Conservation (phyloP, 1,284 basidiomycete genomes). For the Lentinula novae-zelandiae region DNA sequence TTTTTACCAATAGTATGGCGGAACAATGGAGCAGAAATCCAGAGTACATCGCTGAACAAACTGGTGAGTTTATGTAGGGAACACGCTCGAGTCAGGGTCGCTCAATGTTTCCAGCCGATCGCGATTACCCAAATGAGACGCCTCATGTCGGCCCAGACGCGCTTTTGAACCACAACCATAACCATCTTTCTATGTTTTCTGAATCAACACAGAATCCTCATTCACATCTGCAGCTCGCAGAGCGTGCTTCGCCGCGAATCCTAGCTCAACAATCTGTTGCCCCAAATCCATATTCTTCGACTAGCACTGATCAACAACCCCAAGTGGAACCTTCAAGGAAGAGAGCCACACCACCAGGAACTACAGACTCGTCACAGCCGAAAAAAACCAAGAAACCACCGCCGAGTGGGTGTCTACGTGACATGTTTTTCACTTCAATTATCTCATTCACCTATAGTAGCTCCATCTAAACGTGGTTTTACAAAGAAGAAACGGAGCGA, state of each 20-base stretch:
- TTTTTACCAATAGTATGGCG: neutral
- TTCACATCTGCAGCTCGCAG: constrained; percentile 1
- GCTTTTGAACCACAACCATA: neutral
- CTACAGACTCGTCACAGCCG: neutral
- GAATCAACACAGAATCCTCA: neutral
- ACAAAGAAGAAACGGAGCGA: constrained; percentile 67
- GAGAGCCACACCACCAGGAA: constrained; percentile 5
- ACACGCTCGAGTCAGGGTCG: neutral
- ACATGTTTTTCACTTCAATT: neutral
- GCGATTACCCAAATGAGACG: neutral
- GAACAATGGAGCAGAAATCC: neutral
- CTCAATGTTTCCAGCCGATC: neutral
- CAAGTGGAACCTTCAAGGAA: constrained; percentile 3
- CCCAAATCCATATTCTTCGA: neutral
- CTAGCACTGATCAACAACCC: neutral
- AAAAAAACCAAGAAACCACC: constrained; percentile 10
- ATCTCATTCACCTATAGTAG: constrained; percentile 25
- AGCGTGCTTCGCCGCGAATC: constrained; percentile 8
- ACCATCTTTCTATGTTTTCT: constrained; percentile 1
- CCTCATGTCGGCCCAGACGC: neutral
- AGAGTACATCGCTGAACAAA: neutral
- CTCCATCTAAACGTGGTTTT: constrained; percentile 57
- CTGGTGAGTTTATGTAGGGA: neutral
- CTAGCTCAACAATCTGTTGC: neutral
- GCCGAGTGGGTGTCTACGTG: neutral